Conservation (phyloP, 225 moss, liverwort and hornwort species). For the Sphagnum tenellum region DNA sequence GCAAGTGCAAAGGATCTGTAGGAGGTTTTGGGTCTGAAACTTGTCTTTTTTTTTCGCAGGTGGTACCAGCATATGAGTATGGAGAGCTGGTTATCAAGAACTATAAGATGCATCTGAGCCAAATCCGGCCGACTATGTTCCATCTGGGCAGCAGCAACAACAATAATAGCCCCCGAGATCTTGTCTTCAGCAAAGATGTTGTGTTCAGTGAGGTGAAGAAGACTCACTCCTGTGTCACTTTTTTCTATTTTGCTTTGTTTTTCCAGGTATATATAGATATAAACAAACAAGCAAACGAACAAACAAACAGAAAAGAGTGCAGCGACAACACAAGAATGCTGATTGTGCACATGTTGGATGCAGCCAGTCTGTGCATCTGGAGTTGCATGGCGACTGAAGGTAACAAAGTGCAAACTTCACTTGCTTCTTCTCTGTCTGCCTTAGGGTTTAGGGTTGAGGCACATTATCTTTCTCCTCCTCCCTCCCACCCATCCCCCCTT, state of each 20-base stretch:
- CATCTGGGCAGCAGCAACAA: conserved; percentile 16
- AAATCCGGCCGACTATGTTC: conserved; percentile 17
- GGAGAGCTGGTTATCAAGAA: conserved; percentile 45
- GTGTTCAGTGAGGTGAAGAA: conserved; percentile 46
- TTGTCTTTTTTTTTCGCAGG: conserved; percentile 16
- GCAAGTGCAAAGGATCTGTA: no score
- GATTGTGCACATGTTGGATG: conserved; percentile 6
- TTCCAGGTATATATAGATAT: no score
- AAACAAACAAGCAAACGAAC: no score
- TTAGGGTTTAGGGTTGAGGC: neutral
- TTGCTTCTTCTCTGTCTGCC: no score
- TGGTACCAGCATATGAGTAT: conserved; percentile 46
- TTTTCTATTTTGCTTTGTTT: no score
- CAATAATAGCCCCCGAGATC: conserved; percentile 16
- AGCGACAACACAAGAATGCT: neutral
- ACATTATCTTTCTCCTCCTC: no score
- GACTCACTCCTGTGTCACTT: neutral
- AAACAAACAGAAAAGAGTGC: no score
- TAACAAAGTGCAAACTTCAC: conserved; percentile 4
- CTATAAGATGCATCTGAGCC: conserved; percentile 24
- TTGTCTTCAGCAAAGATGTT: conserved; percentile 26
- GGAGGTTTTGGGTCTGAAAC: no score
- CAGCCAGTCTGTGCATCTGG: conserved; percentile 41
- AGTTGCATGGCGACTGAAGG: conserved; percentile 56
- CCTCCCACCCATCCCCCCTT: no score